Conservation (phyloP, 495 filamentous ascomycete genomes). For the Lasiosphaeria ovina region DNA sequence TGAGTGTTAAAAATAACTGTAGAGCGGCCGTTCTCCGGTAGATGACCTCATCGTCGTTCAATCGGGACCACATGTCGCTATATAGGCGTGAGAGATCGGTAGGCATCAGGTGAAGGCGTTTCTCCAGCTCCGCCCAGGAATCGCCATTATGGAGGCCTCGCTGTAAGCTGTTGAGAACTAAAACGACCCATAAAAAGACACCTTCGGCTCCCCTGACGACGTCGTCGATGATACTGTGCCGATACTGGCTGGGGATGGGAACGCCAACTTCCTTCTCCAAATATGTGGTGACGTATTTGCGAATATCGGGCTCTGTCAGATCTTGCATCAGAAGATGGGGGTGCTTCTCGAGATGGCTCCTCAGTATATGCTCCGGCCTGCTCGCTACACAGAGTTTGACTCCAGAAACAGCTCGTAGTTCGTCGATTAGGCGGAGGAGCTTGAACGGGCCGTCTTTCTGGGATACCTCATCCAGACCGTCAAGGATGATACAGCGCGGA, state of each 20-base stretch:
- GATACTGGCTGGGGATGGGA: not conserved
- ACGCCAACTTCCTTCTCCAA: not conserved
- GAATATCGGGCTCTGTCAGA: not conserved
- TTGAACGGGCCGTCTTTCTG: not conserved
- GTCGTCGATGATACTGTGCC: not conserved
- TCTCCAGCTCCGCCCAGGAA: not conserved
- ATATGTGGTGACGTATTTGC: not conserved
- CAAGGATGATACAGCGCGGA: not conserved
- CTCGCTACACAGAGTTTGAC: conserved; percentile 2
- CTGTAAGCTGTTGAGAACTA: not conserved
- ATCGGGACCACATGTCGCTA: not conserved
- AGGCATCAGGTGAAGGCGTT: not conserved
- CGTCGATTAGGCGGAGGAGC: not conserved
- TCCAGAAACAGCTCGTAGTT: not conserved
- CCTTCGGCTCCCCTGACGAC: not conserved
- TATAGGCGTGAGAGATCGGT: not conserved
- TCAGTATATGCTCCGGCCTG: conserved; percentile 1
- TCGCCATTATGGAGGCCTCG: not conserved
- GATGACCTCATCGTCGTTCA: not conserved
- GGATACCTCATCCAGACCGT: conserved; percentile 1
- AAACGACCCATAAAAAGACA: not conserved
- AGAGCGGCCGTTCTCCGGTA: not conserved
- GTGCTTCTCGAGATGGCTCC: not conserved
- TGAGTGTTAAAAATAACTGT: not conserved
- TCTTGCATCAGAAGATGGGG: not conserved